Percentiles rank a stretch among this genome's conserved stretches.
Conservation (phyloP, 1,284 basidiomycete genomes). For the Calocybe gambosa region DNA sequence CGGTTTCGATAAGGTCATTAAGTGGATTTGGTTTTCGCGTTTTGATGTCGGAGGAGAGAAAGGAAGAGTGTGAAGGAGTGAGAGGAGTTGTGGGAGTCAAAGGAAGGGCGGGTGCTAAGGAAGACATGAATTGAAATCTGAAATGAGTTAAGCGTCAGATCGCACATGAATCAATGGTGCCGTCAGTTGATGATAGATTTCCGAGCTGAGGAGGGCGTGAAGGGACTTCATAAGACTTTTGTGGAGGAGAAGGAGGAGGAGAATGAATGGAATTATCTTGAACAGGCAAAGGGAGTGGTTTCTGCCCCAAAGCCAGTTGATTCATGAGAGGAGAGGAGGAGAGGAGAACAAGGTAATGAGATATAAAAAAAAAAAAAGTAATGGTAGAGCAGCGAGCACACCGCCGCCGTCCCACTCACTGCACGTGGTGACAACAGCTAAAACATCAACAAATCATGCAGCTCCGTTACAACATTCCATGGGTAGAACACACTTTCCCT, state of each 20-base stretch:
- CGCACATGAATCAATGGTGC: conserved; percentile 12
- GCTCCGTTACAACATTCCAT: conserved; percentile 23
- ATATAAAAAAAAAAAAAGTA: neutral
- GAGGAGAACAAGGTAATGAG: conserved; percentile 1
- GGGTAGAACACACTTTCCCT: conserved; percentile 29
- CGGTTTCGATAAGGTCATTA: conserved; percentile 89
- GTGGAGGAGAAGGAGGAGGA: conserved; percentile 8
- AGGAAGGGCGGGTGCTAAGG: conserved; percentile 25
- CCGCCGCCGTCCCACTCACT: too few species aligned
- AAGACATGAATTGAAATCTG: conserved; percentile 1
- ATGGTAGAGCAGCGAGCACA: too few species aligned
- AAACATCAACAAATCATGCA: neutral
- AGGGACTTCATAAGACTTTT: neutral
- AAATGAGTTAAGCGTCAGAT: neutral
- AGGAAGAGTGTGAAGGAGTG: conserved; percentile 29
- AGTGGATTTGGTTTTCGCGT: conserved; percentile 76
- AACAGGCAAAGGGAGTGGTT: conserved; percentile 9
- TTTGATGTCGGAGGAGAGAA: conserved; percentile 35
- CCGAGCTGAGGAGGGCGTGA: conserved; percentile 5
- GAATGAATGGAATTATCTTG: conserved; percentile 4
- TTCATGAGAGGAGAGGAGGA: conserved; percentile 8
- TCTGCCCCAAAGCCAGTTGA: conserved; percentile 12
- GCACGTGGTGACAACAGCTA: too few species aligned
- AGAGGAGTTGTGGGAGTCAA: conserved; percentile 31
- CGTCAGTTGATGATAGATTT: conserved; percentile 3